These are phyloP conservation scores for Brassica carinata DNA, from an alignment of 345 rosid genomes.

Conservation along the genomic window DNA sequence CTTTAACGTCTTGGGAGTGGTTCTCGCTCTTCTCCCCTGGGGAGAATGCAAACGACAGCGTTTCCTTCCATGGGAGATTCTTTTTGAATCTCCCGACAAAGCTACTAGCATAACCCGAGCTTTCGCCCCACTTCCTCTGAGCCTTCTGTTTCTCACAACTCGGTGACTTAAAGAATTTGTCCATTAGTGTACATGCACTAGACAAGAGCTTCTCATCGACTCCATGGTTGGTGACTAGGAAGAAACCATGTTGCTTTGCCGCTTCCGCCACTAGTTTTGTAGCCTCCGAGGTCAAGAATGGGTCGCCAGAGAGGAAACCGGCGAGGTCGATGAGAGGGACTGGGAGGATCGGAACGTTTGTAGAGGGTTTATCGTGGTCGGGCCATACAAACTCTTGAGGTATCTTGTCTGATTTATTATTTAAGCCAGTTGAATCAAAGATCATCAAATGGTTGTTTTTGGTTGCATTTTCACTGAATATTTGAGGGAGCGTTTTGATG, in stretches of 20 bases:
- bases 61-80: constrained; percentile 16
- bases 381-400: constrained; percentile 20
- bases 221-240: constrained; percentile 20
- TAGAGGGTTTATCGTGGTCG: constrained; percentile 6
- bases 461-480: not conserved
- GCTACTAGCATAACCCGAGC: constrained; percentile 20
- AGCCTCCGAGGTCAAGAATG: constrained; percentile 3
- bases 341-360: constrained; percentile 4
- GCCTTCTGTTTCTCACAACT: constrained; percentile 13
- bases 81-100: not conserved
- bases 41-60: not conserved
- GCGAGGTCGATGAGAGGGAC: constrained; percentile 16
- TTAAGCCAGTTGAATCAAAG: not conserved
- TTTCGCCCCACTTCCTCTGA: constrained; percentile 4
- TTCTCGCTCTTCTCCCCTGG: not conserved
- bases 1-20: constrained; percentile 6
- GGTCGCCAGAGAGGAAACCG: constrained; percentile 9
- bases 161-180: constrained; percentile 6
- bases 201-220: constrained; percentile 15
- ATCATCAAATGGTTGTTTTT: constrained; percentile 2
- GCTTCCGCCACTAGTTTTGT: constrained; percentile 8
- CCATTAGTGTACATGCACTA: not conserved
- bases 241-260: constrained; percentile 14
- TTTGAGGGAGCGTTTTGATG: not conserved
- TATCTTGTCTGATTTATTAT: not conserved